Conservation (phyloP, 108 stramenopile species). For the Nitzschia putrida region DNA sequence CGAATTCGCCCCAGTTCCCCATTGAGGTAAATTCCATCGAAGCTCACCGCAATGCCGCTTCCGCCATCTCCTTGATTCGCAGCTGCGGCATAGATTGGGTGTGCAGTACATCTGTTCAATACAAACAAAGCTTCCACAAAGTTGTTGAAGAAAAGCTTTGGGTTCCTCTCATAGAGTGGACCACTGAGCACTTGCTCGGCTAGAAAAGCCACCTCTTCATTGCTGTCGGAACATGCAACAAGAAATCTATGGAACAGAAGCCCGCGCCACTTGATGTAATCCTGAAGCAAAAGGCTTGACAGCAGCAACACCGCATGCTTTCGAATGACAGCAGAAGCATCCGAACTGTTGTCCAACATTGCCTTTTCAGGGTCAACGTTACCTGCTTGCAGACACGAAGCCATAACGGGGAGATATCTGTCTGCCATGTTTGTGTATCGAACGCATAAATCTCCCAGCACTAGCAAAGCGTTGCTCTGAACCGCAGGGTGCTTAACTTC, state of each 20-base stretch:
- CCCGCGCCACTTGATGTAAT: conserved; percentile 96
- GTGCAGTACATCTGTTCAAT: conserved; percentile 87
- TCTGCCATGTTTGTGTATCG: conserved; percentile 92
- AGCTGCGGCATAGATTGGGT: conserved; percentile 84
- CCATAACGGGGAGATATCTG: conserved; percentile 88
- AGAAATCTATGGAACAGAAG: conserved; percentile 87
- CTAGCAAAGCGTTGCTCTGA: conserved; percentile 86
- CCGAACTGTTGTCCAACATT: conserved; percentile 12
- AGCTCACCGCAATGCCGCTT: conserved; percentile 58
- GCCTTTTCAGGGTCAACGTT: conserved; percentile 24
- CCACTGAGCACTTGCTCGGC: conserved; percentile 76
- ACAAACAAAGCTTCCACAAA: conserved; percentile 93
- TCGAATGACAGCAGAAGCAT: conserved; percentile 59
- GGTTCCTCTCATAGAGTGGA: conserved; percentile 72
- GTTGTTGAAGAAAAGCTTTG: conserved; percentile 79
- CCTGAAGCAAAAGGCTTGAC: conserved; percentile 87
- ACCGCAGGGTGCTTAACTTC: conserved; percentile 53
- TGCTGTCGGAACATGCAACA: conserved; percentile 87
- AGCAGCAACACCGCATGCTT: conserved; percentile 89
- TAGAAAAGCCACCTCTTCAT: conserved; percentile 75
- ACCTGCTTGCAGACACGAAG: conserved; percentile 85
- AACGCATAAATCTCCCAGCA: conserved; percentile 90
- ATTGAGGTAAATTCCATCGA: conserved; percentile 49
- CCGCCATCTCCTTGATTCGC: conserved; percentile 70
- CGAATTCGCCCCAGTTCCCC: conserved; percentile 48